phyloP scores from a whole-genome alignment of 352 stramenopile species.

The Pythium coloratum region DNA sequence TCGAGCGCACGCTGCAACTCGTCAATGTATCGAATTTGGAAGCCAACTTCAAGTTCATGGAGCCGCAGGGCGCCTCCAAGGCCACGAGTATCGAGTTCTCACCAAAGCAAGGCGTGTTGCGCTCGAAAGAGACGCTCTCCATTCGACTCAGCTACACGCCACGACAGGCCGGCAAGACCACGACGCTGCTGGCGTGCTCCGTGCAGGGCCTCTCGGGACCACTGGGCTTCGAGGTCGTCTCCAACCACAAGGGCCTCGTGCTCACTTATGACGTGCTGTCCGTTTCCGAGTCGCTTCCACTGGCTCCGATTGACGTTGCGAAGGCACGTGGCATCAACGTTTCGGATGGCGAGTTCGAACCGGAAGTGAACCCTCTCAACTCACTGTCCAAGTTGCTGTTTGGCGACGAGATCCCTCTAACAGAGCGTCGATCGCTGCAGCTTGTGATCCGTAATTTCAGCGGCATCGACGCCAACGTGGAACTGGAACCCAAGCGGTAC shows the following conservation, averaged over 20 bases:
- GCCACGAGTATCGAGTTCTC: conserved; percentile 48
- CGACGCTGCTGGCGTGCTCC: conserved; percentile 60
- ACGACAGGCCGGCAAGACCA: conserved; percentile 46
- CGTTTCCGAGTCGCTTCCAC: conserved; percentile 20
- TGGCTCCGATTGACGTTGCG: conserved; percentile 40
- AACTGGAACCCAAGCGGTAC: conserved; percentile 66
- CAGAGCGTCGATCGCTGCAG: conserved; percentile 45
- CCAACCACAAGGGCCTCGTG: conserved; percentile 74
- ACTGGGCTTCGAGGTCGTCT: conserved; percentile 63
- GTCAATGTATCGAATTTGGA: conserved; percentile 82
- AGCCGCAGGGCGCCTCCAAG: conserved; percentile 55
- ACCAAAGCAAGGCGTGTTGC: conserved; percentile 47
- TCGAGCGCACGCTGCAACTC: conserved; percentile 50
- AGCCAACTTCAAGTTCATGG: conserved; percentile 71
- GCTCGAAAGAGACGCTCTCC: conserved; percentile 59
- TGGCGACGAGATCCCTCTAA: conserved; percentile 57
- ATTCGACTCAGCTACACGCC: conserved; percentile 61
- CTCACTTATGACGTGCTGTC: conserved; percentile 70
- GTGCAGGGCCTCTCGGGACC: conserved; percentile 56
- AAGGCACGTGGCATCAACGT: conserved; percentile 39
- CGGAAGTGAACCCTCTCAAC: conserved; percentile 28
- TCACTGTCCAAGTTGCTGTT: conserved; percentile 58
- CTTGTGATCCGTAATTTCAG: conserved; percentile 79
- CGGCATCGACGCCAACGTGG: conserved; percentile 62
- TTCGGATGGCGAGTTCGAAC: conserved; percentile 47